These are phyloP conservation scores for Sphaerosporella brunnea DNA, from an alignment of 495 filamentous ascomycete genomes.

Conservation along the genomic window DNA sequence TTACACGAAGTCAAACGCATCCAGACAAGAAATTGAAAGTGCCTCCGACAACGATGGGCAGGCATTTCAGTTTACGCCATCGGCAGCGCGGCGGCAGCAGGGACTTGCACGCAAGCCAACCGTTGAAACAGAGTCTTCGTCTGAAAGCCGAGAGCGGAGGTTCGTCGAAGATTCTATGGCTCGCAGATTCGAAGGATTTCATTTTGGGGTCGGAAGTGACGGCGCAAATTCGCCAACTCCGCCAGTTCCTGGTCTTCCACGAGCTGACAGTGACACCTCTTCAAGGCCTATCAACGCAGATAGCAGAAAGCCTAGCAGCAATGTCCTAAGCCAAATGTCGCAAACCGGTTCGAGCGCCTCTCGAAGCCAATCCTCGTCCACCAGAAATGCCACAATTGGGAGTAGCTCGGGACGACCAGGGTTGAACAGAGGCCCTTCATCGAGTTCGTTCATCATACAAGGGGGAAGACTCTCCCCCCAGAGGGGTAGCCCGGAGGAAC, in stretches of 20 bases:
- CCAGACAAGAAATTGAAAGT: not conserved
- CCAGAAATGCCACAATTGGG: constrained; percentile 2
- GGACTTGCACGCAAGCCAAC: constrained; percentile 4
- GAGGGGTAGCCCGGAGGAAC: constrained; percentile 13
- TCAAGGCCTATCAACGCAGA: constrained; percentile 10
- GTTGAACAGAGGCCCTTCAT: constrained; percentile 19
- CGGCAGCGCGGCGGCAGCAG: not conserved
- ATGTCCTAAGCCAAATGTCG: constrained; percentile 15
- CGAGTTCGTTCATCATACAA: constrained; percentile 14
- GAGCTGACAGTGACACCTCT: constrained; percentile 5
- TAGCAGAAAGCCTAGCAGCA: constrained; percentile 21
- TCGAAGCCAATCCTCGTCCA: constrained; percentile 14
- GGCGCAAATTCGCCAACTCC: not conserved
- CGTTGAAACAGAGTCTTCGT: constrained; percentile 9
- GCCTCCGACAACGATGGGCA: not conserved
- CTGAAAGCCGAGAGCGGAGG: constrained; percentile 17
- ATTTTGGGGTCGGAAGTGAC: constrained; percentile 10
- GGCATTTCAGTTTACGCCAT: not conserved
- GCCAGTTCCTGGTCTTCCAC: not conserved
- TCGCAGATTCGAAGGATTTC: constrained; percentile 20
- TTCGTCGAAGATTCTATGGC: constrained; percentile 19
- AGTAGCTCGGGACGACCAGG: constrained; percentile 14
- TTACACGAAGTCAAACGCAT: not conserved
- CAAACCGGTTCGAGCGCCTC: constrained; percentile 15
- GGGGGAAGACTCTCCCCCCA: not conserved